Evolutionary conservation across 441 rosid species (phyloP).

Genomic region (Hura crepitans): DNA sequence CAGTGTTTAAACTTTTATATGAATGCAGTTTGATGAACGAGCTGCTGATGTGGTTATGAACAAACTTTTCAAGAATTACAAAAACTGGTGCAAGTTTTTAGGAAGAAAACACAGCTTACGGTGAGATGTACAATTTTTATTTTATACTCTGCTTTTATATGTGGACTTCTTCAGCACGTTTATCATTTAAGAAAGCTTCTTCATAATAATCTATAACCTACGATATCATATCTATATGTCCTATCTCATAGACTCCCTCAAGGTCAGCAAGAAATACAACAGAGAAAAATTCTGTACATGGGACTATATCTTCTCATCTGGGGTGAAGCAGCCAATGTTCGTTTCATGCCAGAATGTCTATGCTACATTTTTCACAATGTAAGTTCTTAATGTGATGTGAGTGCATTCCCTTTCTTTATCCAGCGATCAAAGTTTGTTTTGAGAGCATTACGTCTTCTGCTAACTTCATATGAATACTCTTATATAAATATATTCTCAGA

Average conservation of each 20-base stretch:
- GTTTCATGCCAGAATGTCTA: conserved; percentile 94
- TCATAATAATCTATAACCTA: neutral
- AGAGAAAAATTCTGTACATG: conserved; percentile 93
- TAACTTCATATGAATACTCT: conserved; percentile 1
- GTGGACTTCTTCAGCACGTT: neutral
- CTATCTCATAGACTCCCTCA: conserved; percentile 73
- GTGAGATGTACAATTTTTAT: conserved; percentile 32
- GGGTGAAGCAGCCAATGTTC: conserved; percentile 98
- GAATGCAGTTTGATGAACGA: conserved; percentile 83
- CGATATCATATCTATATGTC: conserved; percentile 9
- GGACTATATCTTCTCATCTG: conserved; percentile 93
- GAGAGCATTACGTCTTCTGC: neutral
- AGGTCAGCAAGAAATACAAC: conserved; percentile 80
- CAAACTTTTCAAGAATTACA: conserved; percentile 90
- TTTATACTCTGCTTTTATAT: neutral
- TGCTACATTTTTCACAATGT: conserved; percentile 98
- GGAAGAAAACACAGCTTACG: conserved; percentile 92
- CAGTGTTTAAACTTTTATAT: neutral
- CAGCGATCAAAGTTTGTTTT: neutral
- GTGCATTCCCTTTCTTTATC: neutral
- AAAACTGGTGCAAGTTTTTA: conserved; percentile 90
- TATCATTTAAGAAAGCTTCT: neutral
- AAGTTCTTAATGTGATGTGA: conserved; percentile 27
- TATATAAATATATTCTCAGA: conserved; percentile 53
- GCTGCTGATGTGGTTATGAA: conserved; percentile 82